Conservation (phyloP, 2,329 filamentous ascomycete genomes). For the Xylaria sp. region DNA sequence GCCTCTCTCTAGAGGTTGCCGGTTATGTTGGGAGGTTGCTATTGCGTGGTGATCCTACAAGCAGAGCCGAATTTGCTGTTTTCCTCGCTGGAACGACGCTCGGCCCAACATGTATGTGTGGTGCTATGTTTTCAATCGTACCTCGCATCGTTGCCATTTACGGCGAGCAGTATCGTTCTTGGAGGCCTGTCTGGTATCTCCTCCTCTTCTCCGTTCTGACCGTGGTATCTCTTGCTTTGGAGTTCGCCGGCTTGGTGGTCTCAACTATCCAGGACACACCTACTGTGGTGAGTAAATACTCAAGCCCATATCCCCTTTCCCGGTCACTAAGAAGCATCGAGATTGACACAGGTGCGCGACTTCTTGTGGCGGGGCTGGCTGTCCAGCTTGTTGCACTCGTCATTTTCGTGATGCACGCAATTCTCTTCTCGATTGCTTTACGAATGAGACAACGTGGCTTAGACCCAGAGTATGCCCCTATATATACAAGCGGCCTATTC, state of each 20-base stretch:
- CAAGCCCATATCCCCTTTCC: neutral
- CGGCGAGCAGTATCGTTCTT: slow-evolving; percentile 56
- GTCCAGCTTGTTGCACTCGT: slow-evolving; percentile 57
- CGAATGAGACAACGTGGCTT: slow-evolving; percentile 53
- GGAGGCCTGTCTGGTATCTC: slow-evolving; percentile 50
- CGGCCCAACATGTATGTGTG: slow-evolving; percentile 59
- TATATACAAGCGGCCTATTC: slow-evolving; percentile 58
- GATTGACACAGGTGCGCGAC: slow-evolving; percentile 48
- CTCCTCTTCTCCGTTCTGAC: slow-evolving; percentile 43
- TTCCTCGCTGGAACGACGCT: slow-evolving; percentile 60
- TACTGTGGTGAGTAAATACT: slow-evolving; percentile 51
- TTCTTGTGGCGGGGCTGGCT: slow-evolving; percentile 59
- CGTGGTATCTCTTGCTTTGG: slow-evolving; percentile 46
- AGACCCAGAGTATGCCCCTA: slow-evolving; percentile 53
- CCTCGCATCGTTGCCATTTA: slow-evolving; percentile 61
- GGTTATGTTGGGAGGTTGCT: slow-evolving; percentile 61
- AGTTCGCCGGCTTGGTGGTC: slow-evolving; percentile 57
- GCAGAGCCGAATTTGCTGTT: slow-evolving; percentile 55
- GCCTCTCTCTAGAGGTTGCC: slow-evolving; percentile 57
- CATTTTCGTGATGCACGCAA: slow-evolving; percentile 53
- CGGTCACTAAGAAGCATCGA: slow-evolving; percentile 35
- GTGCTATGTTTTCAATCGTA: slow-evolving; percentile 58
- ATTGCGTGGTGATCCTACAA: slow-evolving; percentile 51
- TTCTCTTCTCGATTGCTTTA: slow-evolving; percentile 56
- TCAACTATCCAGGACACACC: slow-evolving; percentile 51